phyloP scores from a whole-genome alignment of 768 basidiomycete species.

The Strobilomyces confusus region DNA sequence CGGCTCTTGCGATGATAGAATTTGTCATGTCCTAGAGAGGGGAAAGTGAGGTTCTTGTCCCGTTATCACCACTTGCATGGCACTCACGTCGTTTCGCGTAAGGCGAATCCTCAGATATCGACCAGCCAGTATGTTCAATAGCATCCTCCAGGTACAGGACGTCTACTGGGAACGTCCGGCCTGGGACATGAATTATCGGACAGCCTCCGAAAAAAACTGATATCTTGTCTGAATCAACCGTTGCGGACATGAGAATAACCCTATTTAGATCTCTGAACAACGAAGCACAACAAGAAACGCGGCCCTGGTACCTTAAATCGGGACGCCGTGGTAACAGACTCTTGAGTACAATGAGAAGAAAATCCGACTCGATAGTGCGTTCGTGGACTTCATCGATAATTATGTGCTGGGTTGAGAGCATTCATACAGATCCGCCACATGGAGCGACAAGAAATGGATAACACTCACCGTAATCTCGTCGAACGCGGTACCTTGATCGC shows the following conservation, averaged over 20 bases:
- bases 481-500: constrained; percentile 74
- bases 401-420: constrained; percentile 58
- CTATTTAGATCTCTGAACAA: constrained; percentile 36
- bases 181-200: constrained; percentile 84
- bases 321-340: constrained; percentile 70
- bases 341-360: constrained; percentile 90
- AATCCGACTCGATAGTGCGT: constrained; percentile 95
- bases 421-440: background rate
- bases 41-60: background rate
- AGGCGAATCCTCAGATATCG: constrained; percentile 72
- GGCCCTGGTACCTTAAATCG: constrained; percentile 68
- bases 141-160: constrained; percentile 87
- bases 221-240: constrained; percentile 87
- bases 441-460: constrained; percentile 1
- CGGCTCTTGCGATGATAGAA: constrained; percentile 58
- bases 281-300: background rate
- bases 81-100: constrained; percentile 70
- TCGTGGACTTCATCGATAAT: constrained; percentile 99
- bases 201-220: constrained; percentile 84
- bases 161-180: constrained; percentile 92
- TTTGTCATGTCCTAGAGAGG: constrained; percentile 52
- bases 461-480: constrained; percentile 86
- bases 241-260: constrained; percentile 96
- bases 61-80: background rate
- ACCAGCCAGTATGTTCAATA: constrained; percentile 76